Evolutionary conservation across 257 asterid genomes (phyloP), one percentile per base, ranked within the genome.

Genomic region (Paraleonurus japonicus): DNA sequence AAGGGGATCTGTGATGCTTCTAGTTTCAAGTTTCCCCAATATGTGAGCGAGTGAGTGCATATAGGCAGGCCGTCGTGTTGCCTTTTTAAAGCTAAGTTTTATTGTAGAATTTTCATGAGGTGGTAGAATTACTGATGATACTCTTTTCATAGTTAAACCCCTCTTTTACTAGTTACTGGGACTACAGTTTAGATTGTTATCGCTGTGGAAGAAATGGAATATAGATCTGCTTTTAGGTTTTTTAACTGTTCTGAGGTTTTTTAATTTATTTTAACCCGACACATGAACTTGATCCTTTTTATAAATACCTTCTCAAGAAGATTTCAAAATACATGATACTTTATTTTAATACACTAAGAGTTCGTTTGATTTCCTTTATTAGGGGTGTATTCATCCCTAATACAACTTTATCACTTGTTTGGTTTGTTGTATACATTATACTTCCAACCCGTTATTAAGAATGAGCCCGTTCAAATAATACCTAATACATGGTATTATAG

Each of bases 31-130:
- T 68, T 63, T 74, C 23, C 68, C 65, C 28, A 65, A 71, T 69
- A 82, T 75, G 48, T 41, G 48, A 41, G 48, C 3, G 48, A 41
- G 82, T 70, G 84, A 80, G 85, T 87, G 86, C 82, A 84, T 71
- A 85, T 85, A 85, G 81, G 69, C 75, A 41, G 81, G 69, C 75
- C 12, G 48, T 81, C 75, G 80, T 54, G 76, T 82, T 81, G 82
- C 62, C 59, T 65, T 66, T 58, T n/a, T n/a, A n/a, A 53, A 48
- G 78, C 72, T 75, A 70, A 77, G 78, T 78, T 41, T 69, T 70
- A 65, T 73, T 68, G 77, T 73, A 79, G 85, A 59, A 75, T 67
- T 53, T 76, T 67, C 45, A 50, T 9, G 81, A 70, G 75, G 58
- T 75, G 60, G 30, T 48, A 47, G 76, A 39, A 59, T 65, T 2